Base-by-base conservation (phyloP, 78 protist species). In the Polysphondylium violaceum region DNA sequence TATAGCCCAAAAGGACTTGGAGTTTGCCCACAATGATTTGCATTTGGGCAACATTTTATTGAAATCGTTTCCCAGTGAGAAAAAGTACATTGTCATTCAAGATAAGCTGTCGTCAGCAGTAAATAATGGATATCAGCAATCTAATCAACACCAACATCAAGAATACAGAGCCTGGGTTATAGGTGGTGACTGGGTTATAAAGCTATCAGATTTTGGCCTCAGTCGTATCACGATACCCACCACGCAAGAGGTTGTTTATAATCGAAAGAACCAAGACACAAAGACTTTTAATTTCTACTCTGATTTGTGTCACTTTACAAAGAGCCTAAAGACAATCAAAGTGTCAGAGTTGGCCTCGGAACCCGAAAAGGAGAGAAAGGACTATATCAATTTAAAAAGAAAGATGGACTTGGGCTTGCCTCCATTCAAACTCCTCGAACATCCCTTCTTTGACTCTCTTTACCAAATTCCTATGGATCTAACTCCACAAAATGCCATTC, bases 11-110 rank as follows among this genome's bases (percentile, higher is more conserved):
- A 64, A 68, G 19, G 89, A 81, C 4, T 40, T 81, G 55, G 77
- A 81, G 31, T 81, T 81, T 29, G 41, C 55, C n/a, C 89, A 81
- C 33, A 81, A 81, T 41, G 89, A 81, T 55, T 72, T 81, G 33
- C 89, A 81, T 41, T 27, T 67, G 50, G 77, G 77, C 12, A 81
- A 81, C 23, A 59, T 81, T 3, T 17, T 81, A 23, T 55, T 81
- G 17, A 19, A 68, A 19, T 33, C 89, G 21, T 68, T 81, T 33
- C 76, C 76, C 14, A 6, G 25, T 8, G 72, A 31, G 3, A 64
- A 67, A 35, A 65, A 81, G 40, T 81, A 81, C n/a, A 67, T 81
- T 0, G 74, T 81, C 17, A 68, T 68, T 47, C 89, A 68, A 19
- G 89, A 81, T 33, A 50, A 40, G 2, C n/a, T n/a, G n/a, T n/a